Evolutionary conservation across 352 stramenopile species (phyloP).

Genomic region (Globisporangium echinulatum): DNA sequence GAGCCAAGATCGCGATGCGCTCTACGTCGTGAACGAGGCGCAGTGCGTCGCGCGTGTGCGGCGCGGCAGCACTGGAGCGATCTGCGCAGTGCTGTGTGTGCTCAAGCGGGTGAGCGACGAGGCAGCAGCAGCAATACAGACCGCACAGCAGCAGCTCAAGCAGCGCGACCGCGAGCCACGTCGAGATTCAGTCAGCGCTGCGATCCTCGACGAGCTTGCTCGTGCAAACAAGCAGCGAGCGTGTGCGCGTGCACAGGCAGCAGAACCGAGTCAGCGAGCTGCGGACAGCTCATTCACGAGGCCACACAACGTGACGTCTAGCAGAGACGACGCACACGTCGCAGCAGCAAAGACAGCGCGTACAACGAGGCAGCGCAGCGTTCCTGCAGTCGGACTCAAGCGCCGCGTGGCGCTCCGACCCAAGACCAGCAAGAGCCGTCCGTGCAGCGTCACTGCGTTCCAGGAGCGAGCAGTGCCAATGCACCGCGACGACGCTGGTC

Average conservation of each 20-base stretch:
- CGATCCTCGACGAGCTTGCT: not conserved
- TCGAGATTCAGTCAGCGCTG: not conserved
- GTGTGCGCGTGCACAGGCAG: not conserved
- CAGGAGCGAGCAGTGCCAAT: constrained; percentile 3
- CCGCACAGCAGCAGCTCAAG: not conserved
- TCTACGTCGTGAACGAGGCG: constrained; percentile 43
- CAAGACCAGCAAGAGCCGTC: constrained; percentile 4
- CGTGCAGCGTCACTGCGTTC: not conserved
- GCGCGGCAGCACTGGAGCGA: constrained; percentile 24
- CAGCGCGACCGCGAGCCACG: not conserved
- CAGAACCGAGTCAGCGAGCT: not conserved
- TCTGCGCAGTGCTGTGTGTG: constrained; percentile 40
- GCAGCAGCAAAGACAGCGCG: not conserved
- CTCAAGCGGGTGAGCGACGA: constrained; percentile 26
- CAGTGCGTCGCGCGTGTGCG: constrained; percentile 31
- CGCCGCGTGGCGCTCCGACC: not conserved
- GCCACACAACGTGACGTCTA: too few relatives aligned
- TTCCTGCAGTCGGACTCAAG: not conserved
- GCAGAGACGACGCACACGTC: not conserved
- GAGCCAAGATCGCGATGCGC: constrained; percentile 31
- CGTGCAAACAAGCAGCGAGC: not conserved
- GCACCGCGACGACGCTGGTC: constrained; percentile 14
- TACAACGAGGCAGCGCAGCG: not conserved
- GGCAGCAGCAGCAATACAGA: not conserved
- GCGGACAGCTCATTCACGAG: not conserved